Conservation (phyloP, 208 protist genomes). For the Leishmania amazonensis region DNA sequence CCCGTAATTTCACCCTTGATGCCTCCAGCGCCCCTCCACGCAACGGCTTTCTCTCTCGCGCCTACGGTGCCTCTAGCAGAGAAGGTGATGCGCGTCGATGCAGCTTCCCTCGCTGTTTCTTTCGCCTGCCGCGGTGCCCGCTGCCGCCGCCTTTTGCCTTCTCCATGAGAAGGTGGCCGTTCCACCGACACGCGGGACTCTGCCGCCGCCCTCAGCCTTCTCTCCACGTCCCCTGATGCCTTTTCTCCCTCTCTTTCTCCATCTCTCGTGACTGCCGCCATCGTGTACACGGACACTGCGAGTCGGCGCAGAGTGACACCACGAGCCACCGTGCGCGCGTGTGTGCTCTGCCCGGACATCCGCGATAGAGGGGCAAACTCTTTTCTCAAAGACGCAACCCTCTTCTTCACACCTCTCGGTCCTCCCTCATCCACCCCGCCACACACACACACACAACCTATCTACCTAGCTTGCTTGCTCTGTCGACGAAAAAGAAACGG, state of each 20-base stretch:
- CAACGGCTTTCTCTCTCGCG: not conserved
- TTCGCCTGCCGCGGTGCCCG: not conserved
- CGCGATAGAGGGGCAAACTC: not conserved
- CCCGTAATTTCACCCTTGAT: not conserved
- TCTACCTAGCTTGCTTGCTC: constrained; percentile 2
- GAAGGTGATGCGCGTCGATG: not conserved
- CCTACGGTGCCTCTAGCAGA: not conserved
- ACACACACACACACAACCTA: constrained; percentile 1
- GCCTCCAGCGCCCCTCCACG: not conserved
- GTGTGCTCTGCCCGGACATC: not conserved
- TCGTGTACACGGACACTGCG: not conserved
- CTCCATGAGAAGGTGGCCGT: not conserved
- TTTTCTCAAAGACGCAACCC: constrained; percentile 1
- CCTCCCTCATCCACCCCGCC: not conserved
- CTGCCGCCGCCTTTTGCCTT: not conserved
- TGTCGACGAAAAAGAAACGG: not conserved
- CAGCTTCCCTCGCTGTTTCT: not conserved
- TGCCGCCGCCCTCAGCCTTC: not conserved
- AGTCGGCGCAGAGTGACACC: not conserved
- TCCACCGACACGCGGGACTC: not conserved
- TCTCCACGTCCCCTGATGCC: not conserved
- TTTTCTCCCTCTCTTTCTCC: not conserved
- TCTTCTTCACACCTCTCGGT: not conserved
- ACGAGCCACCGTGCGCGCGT: not conserved
- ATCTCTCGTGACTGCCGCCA: no score